phyloP scores from a whole-genome alignment of 257 asterid species.

The Lycium barbarum region DNA sequence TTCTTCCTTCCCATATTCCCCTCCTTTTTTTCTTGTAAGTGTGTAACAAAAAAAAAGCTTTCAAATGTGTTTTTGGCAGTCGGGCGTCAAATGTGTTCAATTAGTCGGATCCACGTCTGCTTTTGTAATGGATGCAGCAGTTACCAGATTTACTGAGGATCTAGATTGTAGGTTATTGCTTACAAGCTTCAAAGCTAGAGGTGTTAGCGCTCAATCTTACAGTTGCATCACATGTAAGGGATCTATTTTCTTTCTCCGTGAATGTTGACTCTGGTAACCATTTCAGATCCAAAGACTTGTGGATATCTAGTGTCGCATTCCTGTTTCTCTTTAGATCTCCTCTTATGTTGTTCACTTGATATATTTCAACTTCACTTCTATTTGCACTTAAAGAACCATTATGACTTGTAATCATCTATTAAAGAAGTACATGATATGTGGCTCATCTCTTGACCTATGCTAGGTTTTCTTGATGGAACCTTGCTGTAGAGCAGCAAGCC shows the following conservation, averaged over 20 bases:
- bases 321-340: not conserved
- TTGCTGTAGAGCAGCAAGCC: constrained; percentile 94
- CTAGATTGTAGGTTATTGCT: constrained; percentile 80
- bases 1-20: not conserved
- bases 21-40: not conserved
- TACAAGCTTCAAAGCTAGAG: constrained; percentile 94
- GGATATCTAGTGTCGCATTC: not conserved
- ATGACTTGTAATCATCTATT: not conserved
- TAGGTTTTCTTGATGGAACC: constrained; percentile 96
- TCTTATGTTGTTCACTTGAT: not conserved
- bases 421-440: not conserved
- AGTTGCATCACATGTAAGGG: constrained; percentile 84
- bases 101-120: constrained; percentile 88
- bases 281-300: not conserved
- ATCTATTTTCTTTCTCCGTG: not conserved
- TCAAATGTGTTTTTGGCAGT: constrained; percentile 46
- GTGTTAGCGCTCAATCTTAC: constrained; percentile 95
- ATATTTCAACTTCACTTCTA: not conserved
- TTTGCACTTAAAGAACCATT: too few relatives aligned
- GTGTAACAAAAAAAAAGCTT: not conserved
- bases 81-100: constrained; percentile 70
- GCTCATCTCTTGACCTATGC: not conserved
- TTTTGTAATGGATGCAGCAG: constrained; percentile 76
- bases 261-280: not conserved
- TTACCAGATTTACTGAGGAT: constrained; percentile 70